A percentile compares a stretch with the other conserved stretches of the same genome.
Conservation (phyloP, 2,329 filamentous ascomycete genomes). For the Claviceps citrina region DNA sequence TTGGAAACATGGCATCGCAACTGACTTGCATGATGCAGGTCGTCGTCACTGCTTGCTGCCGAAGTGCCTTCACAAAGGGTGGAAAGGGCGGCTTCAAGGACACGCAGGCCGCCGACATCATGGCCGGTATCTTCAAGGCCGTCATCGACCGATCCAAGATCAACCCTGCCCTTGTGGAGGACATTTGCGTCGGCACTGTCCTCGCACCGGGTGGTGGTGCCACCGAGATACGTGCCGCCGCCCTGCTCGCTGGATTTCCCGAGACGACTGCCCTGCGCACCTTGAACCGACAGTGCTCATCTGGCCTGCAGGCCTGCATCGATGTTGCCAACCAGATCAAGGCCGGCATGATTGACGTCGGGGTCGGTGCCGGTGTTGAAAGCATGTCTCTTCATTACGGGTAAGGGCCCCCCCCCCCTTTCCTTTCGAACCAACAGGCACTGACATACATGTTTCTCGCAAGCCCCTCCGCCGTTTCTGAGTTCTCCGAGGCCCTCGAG, state of each 20-base stretch:
- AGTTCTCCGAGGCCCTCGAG: conserved; percentile 85
- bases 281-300: conserved; percentile 89
- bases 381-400: conserved; percentile 92
- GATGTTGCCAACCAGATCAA: conserved; percentile 90
- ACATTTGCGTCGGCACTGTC: conserved; percentile 82
- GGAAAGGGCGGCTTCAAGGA: conserved; percentile 94
- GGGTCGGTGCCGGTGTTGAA: conserved; percentile 88
- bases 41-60: conserved; percentile 82
- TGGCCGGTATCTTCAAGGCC: conserved; percentile 67
- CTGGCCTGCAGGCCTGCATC: conserved; percentile 78
- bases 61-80: conserved; percentile 82
- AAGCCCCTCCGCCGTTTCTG: conserved; percentile 68
- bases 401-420: conserved; percentile 26
- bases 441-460: neutral
- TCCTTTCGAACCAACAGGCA: neutral
- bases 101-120: conserved; percentile 71
- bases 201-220: conserved; percentile 86
- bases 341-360: conserved; percentile 84
- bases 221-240: conserved; percentile 89
- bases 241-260: conserved; percentile 80
- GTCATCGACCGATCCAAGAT: conserved; percentile 76
- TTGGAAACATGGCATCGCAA: too few relatives aligned
- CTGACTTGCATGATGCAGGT: conserved; percentile 32
- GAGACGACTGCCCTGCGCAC: conserved; percentile 70
- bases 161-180: conserved; percentile 75